phyloP scores from a whole-genome alignment of 768 basidiomycete genomes.

The Trichaptum fuscoviolaceum region DNA sequence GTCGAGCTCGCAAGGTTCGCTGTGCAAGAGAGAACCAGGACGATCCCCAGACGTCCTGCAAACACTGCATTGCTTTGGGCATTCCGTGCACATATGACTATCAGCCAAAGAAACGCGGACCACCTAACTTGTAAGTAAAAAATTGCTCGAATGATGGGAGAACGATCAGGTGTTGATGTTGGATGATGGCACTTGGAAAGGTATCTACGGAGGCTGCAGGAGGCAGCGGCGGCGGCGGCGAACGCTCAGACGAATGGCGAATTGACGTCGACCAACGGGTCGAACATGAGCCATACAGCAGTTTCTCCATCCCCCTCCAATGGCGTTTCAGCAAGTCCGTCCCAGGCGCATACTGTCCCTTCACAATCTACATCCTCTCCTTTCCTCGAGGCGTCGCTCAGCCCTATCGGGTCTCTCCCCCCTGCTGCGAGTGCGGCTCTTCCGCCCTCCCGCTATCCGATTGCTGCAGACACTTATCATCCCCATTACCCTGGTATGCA shows the following conservation, averaged over 20 bases:
- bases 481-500: slow-evolving; percentile 43
- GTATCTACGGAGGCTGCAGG: slow-evolving; percentile 76
- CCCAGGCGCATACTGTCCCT: slow-evolving; percentile 10
- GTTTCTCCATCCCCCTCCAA: slow-evolving; percentile 48
- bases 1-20: slow-evolving; percentile 80
- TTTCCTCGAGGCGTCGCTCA: slow-evolving; percentile 50
- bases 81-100: slow-evolving; percentile 90
- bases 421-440: slow-evolving; percentile 28
- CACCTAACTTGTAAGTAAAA: slow-evolving; percentile 77
- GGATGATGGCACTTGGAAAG: slow-evolving; percentile 28
- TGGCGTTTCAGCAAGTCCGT: slow-evolving; percentile 39
- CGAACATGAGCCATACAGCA: slow-evolving; percentile 34
- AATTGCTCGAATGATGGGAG: slow-evolving; percentile 9
- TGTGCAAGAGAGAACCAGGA: slow-evolving; percentile 78
- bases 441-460: slow-evolving; percentile 66
- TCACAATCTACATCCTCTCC: slow-evolving; percentile 22
- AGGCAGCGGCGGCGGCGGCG: slow-evolving; percentile 58
- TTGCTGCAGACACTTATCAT: slow-evolving; percentile 64
- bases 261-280: slow-evolving; percentile 33
- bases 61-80: slow-evolving; percentile 77
- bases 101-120: slow-evolving; percentile 89
- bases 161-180: slow-evolving; percentile 2
- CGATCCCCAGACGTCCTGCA: slow-evolving; percentile 75
- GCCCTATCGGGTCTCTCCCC: slow-evolving; percentile 29
- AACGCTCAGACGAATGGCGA: slow-evolving; percentile 37